Evolutionary conservation across 2,329 filamentous ascomycete species (phyloP), one percentile per base, ranked within the genome.

Genomic region (Graphilbum ipis-grandicollis): DNA sequence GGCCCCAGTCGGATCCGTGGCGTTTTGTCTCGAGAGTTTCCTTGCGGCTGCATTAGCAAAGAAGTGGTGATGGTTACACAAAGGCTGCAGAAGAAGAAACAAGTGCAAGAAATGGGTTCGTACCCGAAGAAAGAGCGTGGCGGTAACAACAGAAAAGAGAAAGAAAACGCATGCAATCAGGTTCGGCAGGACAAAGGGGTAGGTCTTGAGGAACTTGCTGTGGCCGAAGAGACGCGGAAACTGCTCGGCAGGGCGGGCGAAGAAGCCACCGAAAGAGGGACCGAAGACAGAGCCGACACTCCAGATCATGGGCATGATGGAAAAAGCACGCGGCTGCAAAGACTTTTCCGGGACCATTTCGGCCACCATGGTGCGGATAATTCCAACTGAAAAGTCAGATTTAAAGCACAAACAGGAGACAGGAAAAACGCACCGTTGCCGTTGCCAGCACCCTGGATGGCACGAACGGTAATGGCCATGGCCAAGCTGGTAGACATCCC

Each of bases 241-340:
- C 40, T 85, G 76, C 41, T 77, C 66, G 1, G 77, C 74, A 0
- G 88, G 88, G 40, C 83, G 77, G 9, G 85, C 83, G 41, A 96
- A 72, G 42, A 84, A 76, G 5, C 88, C 88, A 21, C 88, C 88
- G 49, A 96, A 79, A 4, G 75, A 77, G 1, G 88, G 88, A 0
- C 88, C 88, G 46, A 93, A 80, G 28, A 31, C 83, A 26, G 75
- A 80, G 1, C 88, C 88, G 36, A 94, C 62, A 10, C 77, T 85
- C 79, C 84, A 96, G 23, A 72, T 81, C 14, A 96, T 59, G 4
- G 88, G 88, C 86, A 96, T 94, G 33, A 96, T 65, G 44, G 79
- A 85, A 55, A 96, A 96, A 0, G 90, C 90, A 36, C 75, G 66
- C 0, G 88, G 86, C 50, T 94, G 88, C 7, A 93, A 63, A 50